Evolutionary conservation across 2,329 filamentous ascomycete species (phyloP), one percentile per base, ranked within the genome.

Genomic region (Penicillium sp.): DNA sequence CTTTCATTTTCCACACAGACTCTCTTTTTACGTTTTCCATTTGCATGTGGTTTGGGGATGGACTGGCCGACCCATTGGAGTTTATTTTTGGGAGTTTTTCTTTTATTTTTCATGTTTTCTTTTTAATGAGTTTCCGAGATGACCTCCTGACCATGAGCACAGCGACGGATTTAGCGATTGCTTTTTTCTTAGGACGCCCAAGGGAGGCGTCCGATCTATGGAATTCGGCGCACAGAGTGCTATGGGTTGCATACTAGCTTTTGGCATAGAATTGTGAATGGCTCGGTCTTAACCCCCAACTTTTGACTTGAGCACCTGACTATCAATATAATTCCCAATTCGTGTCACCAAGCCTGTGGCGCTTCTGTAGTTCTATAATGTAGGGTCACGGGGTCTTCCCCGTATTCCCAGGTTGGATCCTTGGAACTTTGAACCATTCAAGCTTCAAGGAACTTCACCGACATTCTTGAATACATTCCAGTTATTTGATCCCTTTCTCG

Each of bases 161-260:
- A 58, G 62, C 48, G 43, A 52, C 54, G 42, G 58, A 50, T 58
- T 65, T 61, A 65, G 61, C 62, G 64, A 61, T 58, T 56, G 33
- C 35, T 47, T 58, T 58, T 53, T 51, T 50, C 19, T 50, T 42
- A 37, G 23, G 23, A 43, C 27, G 31, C 23, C 46, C 15, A 15
- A 31, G 48, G 41, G 48, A 41, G 35, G 42, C 33, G 25, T 23
- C 23, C 40, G 12, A 21, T 40, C 19, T 7, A 31, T 47, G 49
- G 42, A 47, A 47, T 53, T 43, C 13, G 45, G 49, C 27, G 17
- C 46, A 29, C 40, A 21, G 21, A 54, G 27, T 50, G 29, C 21
- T 27, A 56, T 27, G 19, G 38, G 21, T 33, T 27, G 33, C 51
- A 48, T 46, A 15, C 19, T 50, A 8, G 25, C 35, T 42, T 55